phyloP scores from a whole-genome alignment of 2,329 filamentous ascomycete species.

The Epichloe glyceriae region DNA sequence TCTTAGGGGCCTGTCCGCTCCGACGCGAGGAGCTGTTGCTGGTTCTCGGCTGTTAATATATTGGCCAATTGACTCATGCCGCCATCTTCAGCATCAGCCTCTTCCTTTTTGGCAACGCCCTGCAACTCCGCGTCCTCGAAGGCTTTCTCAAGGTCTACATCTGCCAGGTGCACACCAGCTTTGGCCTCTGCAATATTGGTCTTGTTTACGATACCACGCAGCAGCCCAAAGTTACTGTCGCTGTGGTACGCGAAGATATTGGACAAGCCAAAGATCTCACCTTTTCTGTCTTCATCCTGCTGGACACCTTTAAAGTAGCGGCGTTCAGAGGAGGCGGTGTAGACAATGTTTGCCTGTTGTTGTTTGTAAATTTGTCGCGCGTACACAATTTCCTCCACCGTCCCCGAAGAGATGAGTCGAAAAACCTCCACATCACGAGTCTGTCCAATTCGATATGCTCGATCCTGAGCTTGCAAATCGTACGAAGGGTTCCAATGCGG shows the following conservation, averaged over 20 bases:
- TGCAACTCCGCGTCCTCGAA: slow-evolving; percentile 38
- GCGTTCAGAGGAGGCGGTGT: slow-evolving; percentile 81
- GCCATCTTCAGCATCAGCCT: slow-evolving; percentile 45
- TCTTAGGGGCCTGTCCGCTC: slow-evolving; percentile 30
- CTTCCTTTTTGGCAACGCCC: slow-evolving; percentile 30
- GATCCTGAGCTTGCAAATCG: slow-evolving; percentile 90
- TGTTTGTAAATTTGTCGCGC: slow-evolving; percentile 98
- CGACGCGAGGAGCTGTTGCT: slow-evolving; percentile 22
- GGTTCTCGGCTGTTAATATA: slow-evolving; percentile 34
- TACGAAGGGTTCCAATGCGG: slow-evolving; percentile 96
- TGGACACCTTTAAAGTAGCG: slow-evolving; percentile 94
- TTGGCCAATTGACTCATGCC: slow-evolving; percentile 61
- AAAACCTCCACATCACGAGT: slow-evolving; percentile 90
- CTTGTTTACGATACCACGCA: slow-evolving; percentile 95
- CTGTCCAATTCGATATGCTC: slow-evolving; percentile 92
- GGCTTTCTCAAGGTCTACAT: slow-evolving; percentile 56
- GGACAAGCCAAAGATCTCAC: slow-evolving; percentile 81
- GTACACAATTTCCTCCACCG: slow-evolving; percentile 94
- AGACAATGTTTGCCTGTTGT: slow-evolving; percentile 95
- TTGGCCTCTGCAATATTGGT: slow-evolving; percentile 92
- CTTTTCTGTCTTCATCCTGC: slow-evolving; percentile 66
- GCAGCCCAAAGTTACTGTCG: slow-evolving; percentile 61
- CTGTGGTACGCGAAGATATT: slow-evolving; percentile 79
- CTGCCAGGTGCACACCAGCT: slow-evolving; percentile 68
- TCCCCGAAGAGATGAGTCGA: slow-evolving; percentile 77